Conservation (phyloP, 768 basidiomycete genomes). For the Panaeolus cyanescens region DNA sequence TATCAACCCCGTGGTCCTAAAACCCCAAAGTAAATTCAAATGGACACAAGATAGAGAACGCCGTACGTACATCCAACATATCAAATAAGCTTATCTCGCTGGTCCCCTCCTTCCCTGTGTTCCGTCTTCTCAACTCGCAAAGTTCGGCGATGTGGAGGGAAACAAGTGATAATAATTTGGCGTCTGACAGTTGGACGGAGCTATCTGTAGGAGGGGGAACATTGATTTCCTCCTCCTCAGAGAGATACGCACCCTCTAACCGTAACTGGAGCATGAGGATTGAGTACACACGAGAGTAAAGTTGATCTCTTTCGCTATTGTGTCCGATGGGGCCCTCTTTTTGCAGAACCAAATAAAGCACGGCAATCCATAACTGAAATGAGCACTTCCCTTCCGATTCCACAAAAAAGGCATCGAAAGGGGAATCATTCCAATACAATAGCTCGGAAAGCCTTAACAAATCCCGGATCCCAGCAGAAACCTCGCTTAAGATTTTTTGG, state of each 20-base stretch:
- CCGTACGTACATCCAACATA: conserved; percentile 35
- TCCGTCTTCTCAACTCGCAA: conserved; percentile 30
- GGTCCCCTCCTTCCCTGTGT: conserved; percentile 27
- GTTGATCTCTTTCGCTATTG: not conserved
- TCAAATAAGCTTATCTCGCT: conserved; percentile 31
- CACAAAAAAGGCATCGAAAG: not conserved
- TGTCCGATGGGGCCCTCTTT: not conserved
- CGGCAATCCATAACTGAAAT: not conserved
- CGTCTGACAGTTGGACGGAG: not conserved
- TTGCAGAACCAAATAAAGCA: not conserved
- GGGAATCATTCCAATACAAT: not conserved
- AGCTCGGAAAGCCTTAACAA: not conserved
- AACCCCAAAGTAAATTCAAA: conserved; percentile 9
- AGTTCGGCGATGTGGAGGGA: conserved; percentile 27
- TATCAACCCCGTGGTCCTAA: conserved; percentile 37
- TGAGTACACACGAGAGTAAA: not conserved
- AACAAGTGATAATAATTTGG: conserved; percentile 10
- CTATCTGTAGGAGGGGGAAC: not conserved
- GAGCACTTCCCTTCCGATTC: not conserved
- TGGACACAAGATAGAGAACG: not conserved
- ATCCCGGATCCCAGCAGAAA: not conserved
- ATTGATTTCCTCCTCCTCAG: conserved; percentile 1
- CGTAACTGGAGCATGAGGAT: not conserved
- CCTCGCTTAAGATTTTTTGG: not conserved
- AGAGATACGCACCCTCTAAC: not conserved